Base-by-base conservation (phyloP, 139 green algal genomes). In the Eudorina sp. region DNA sequence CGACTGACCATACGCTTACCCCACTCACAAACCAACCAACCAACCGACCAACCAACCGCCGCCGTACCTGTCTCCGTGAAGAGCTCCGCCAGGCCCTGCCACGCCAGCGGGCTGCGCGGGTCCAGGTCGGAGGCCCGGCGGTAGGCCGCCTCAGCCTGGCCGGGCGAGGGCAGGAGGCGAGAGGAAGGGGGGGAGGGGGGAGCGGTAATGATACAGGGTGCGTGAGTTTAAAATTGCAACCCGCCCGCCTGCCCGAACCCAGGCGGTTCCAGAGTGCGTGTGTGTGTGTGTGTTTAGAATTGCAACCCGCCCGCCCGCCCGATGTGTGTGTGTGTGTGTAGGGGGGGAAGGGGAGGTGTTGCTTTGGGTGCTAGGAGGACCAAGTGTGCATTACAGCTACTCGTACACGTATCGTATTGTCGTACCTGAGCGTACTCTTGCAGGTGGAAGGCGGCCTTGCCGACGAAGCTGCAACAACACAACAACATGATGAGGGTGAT, bases 51-150 rank as follows among this genome's bases (percentile, higher is more conserved):
- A 38, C 72, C 23, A 31, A 31, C 74, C 88, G 19, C 58, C 58
- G 13, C 5, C 11, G 6, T 88, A 80, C 75, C 89, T 43, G 90
- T 92, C 23, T 92, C 83, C 0, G 91, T 77, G 60, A 90, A 86
- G 29, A 97, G 87, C 89, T 96, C 94, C 3, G 94, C 93, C 64
- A 97, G 88, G 1, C 95, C 95, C 64, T 96, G 91, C 95, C 95
- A 97, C 1, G 95, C 95, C 21, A 92, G 78, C 19, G 90, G 48
- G 34, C 70, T 85, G 31, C 45, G 72, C 16, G 89, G 78, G 72
- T 95, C 90, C 45, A 95, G n/a, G 8, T 94, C 88, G 7, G 91
- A 69, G 0, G 94, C 94, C 9, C 90, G 90, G 27, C 86, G 90
- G 83, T 96, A 97, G 2, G 91, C 92, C 23, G 91, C 70, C 38